Percentiles rank a stretch among this genome's conserved stretches.
These are phyloP conservation scores for Eimeria sp. DNA, from an alignment of 169 alveolate species.

Conservation along the genomic window DNA sequence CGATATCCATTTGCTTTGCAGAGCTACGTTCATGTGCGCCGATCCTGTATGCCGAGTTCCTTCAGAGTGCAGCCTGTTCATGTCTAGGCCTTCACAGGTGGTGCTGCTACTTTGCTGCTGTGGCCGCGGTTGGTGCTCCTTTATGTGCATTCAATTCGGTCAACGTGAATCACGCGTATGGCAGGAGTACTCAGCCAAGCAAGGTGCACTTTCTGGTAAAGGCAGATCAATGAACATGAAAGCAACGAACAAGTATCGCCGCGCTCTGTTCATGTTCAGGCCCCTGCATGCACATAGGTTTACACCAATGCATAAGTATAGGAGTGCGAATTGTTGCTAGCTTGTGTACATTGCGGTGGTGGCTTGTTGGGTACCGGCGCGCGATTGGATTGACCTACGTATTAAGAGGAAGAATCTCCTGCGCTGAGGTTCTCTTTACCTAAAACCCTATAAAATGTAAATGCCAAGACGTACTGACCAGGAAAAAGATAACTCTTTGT, in stretches of 20 bases:
- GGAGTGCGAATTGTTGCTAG: background rate
- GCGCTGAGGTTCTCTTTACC: background rate
- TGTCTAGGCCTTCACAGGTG: background rate
- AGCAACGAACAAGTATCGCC: background rate
- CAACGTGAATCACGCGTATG: background rate
- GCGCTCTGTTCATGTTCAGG: background rate
- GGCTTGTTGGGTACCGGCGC: background rate
- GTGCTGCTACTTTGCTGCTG: background rate
- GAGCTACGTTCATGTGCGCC: background rate
- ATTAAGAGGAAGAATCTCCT: background rate
- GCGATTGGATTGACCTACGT: background rate
- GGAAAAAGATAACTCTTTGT: background rate
- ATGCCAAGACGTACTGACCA: background rate
- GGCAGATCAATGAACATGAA: background rate
- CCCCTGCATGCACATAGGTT: background rate
- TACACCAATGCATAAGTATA: background rate
- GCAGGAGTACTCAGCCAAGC: background rate
- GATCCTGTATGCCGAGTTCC: background rate
- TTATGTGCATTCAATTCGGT: background rate
- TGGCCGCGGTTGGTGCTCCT: background rate
- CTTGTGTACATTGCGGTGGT: background rate
- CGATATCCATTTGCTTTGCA: background rate
- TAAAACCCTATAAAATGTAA: background rate
- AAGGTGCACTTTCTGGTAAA: background rate
- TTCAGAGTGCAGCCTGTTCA: background rate